Conservation (phyloP, 148 eudicot species). For the Suaeda aralocaspica region DNA sequence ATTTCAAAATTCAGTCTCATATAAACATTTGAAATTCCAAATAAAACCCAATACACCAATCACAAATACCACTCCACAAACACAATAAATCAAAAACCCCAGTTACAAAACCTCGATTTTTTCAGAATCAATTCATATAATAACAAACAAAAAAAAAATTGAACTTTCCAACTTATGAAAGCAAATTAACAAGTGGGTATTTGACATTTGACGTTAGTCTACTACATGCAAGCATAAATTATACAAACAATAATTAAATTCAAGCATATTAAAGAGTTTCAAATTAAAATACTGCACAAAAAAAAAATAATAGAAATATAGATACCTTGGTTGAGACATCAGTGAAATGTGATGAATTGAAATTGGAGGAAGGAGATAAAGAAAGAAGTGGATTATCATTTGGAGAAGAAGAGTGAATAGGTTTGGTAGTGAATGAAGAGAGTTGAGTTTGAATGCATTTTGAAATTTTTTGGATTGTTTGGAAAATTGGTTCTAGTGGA, state of each 20-base stretch:
- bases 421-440: slow-evolving; percentile 28
- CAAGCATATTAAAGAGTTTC: background rate
- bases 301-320: background rate
- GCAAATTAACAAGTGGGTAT: slow-evolving; percentile 8
- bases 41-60: background rate
- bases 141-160: background rate
- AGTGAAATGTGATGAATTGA: slow-evolving; percentile 13
- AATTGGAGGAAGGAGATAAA: slow-evolving; percentile 21
- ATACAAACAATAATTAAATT: background rate
- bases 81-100: background rate
- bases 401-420: slow-evolving; percentile 25
- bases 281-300: background rate
- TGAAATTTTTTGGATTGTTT: slow-evolving; percentile 44
- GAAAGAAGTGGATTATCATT: slow-evolving; percentile 25
- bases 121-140: background rate
- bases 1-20: background rate
- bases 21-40: background rate
- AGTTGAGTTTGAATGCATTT: slow-evolving; percentile 53
- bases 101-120: background rate
- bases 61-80: too few species aligned
- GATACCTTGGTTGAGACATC: slow-evolving; percentile 13
- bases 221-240: background rate
- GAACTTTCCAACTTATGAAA: background rate
- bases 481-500: slow-evolving; percentile 43
- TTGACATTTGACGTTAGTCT: background rate